phyloP scores from a whole-genome alignment of 2,329 filamentous ascomycete genomes.

The Aureobasidium sp. region DNA sequence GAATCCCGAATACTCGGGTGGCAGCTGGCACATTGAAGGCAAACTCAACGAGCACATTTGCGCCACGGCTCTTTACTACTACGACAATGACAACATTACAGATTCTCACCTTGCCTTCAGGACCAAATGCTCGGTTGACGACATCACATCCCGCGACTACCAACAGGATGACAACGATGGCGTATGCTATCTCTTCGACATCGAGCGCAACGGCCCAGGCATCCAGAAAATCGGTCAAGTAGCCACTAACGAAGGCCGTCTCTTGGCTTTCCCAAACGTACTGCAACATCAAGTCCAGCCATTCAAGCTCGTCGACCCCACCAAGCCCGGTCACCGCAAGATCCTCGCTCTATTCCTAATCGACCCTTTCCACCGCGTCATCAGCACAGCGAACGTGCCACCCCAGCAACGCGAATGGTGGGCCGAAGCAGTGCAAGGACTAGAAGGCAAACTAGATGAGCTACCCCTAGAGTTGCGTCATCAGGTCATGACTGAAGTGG shows the following conservation, averaged over 20 bases:
- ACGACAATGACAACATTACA: constrained; percentile 51
- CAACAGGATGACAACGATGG: background rate
- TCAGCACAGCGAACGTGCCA: constrained; percentile 44
- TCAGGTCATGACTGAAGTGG: constrained; percentile 21
- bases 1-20: constrained; percentile 46
- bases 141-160: constrained; percentile 21
- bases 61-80: constrained; percentile 56
- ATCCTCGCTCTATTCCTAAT: constrained; percentile 51
- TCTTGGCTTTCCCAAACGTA: constrained; percentile 47
- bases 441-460: constrained; percentile 14
- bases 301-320: constrained; percentile 42
- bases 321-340: constrained; percentile 47
- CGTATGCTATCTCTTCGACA: constrained; percentile 27
- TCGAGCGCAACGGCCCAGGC: constrained; percentile 25
- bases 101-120: constrained; percentile 44
- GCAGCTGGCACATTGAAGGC: constrained; percentile 46
- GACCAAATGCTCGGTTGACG: constrained; percentile 19
- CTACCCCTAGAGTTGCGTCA: constrained; percentile 25
- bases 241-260: constrained; percentile 37
- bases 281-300: constrained; percentile 44
- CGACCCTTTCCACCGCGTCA: constrained; percentile 44
- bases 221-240: constrained; percentile 37
- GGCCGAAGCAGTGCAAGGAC: constrained; percentile 12
- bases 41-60: constrained; percentile 54
- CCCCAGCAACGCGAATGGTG: constrained; percentile 42